These are phyloP conservation scores for Trypanosoma scelopori DNA, from an alignment of 208 protist species.

Conservation along the genomic window DNA sequence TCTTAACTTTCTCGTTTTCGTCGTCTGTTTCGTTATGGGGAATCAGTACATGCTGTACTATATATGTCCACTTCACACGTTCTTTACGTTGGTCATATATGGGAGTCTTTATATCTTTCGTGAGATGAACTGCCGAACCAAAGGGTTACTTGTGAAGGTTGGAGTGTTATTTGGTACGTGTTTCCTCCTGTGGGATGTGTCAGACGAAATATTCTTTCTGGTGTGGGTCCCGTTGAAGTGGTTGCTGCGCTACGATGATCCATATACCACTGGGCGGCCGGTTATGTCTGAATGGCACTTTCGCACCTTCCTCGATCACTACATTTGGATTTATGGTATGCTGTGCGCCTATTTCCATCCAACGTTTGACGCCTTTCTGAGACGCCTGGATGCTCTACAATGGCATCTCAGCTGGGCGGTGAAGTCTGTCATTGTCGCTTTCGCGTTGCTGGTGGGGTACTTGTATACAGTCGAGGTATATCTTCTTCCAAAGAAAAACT, in stretches of 20 bases:
- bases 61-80: constrained; percentile 88
- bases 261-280: constrained; percentile 19
- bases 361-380: constrained; percentile 30
- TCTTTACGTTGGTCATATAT: constrained; percentile 79
- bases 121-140: constrained; percentile 27
- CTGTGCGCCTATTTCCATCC: constrained; percentile 45
- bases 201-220: constrained; percentile 32
- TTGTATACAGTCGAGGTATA: constrained; percentile 32
- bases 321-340: constrained; percentile 77
- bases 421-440: constrained; percentile 24
- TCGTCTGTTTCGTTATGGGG: constrained; percentile 50
- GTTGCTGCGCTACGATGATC: constrained; percentile 55
- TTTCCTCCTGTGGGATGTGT: constrained; percentile 64
- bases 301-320: constrained; percentile 78
- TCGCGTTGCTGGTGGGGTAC: constrained; percentile 20
- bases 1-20: constrained; percentile 81
- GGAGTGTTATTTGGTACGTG: constrained; percentile 22
- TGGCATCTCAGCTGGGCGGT: constrained; percentile 14
- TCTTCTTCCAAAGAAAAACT: constrained; percentile 35
- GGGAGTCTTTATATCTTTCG: constrained; percentile 31
- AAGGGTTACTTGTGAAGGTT: constrained; percentile 42
- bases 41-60: constrained; percentile 92
- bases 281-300: constrained; percentile 80
- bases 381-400: constrained; percentile 31
- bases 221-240: constrained; percentile 44